Evolutionary conservation across 371 early-diverging fungal species (phyloP).

Genomic region (Apophysomyces elegans): DNA sequence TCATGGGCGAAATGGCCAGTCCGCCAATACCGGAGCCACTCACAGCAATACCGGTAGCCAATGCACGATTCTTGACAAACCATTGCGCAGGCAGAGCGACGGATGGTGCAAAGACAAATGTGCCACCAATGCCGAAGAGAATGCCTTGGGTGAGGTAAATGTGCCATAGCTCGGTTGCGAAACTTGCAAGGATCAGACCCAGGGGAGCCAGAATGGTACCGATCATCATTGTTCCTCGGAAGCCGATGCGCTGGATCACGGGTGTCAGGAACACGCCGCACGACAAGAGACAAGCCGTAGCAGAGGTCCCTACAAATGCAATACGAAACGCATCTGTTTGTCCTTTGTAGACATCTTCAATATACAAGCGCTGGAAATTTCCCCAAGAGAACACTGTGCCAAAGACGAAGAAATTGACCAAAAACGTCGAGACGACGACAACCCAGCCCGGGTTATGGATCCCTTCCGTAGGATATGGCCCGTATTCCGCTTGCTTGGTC

Average conservation of each 20-base stretch:
- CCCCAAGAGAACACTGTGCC: slow-evolving; percentile 28
- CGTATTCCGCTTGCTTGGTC: slow-evolving; percentile 6
- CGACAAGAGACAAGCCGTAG: slow-evolving; percentile 13
- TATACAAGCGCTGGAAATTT: slow-evolving; percentile 26
- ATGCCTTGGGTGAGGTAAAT: slow-evolving; percentile 45
- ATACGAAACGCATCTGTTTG: slow-evolving; percentile 20
- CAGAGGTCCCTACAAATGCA: slow-evolving; percentile 23
- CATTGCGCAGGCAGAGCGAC: slow-evolving; percentile 49
- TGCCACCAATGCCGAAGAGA: slow-evolving; percentile 37
- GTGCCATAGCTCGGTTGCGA: slow-evolving; percentile 47
- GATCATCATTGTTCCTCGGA: slow-evolving; percentile 50
- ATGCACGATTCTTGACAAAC: slow-evolving; percentile 47
- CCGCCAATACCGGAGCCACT: slow-evolving; percentile 4
- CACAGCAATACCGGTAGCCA: slow-evolving; percentile 37
- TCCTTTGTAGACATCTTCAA: slow-evolving; percentile 23
- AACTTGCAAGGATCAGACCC: slow-evolving; percentile 48
- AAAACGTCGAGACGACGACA: slow-evolving; percentile 19
- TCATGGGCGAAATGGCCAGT: slow-evolving; percentile 59
- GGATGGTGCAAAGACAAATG: slow-evolving; percentile 44
- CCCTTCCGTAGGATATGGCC: slow-evolving; percentile 37
- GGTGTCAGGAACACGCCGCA: slow-evolving; percentile 50
- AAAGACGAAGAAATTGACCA: slow-evolving; percentile 27
- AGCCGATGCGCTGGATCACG: slow-evolving; percentile 53
- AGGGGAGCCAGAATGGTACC: slow-evolving; percentile 42
- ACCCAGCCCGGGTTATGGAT: slow-evolving; percentile 29